Evolutionary conservation across 805 yeast genomes (phyloP).

Genomic region (Wickerhamiella spandovensis): DNA sequence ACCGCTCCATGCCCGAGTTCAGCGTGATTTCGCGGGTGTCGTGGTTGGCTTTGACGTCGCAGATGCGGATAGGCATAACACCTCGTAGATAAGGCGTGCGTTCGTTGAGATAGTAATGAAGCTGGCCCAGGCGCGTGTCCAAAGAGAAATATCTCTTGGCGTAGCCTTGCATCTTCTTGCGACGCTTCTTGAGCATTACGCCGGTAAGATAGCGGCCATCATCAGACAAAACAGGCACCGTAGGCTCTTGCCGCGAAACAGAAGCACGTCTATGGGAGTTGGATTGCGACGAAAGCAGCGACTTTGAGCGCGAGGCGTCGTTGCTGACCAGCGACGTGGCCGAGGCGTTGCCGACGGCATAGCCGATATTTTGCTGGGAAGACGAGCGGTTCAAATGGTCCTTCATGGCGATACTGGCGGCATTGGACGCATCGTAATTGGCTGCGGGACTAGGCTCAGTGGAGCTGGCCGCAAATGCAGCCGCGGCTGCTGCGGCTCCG

Average conservation of each 20-base stretch:
- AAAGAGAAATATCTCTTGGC: constrained; percentile 73
- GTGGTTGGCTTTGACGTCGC: constrained; percentile 70
- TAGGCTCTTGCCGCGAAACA: background rate
- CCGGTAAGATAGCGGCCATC: constrained; percentile 51
- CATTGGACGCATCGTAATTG: background rate
- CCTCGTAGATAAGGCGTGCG: constrained; percentile 70
- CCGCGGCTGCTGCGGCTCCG: background rate
- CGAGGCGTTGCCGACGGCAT: background rate
- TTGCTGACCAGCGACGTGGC: background rate
- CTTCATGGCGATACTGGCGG: background rate
- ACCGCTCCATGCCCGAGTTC: constrained; percentile 90
- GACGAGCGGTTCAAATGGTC: background rate
- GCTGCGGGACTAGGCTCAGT: background rate
- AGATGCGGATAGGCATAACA: constrained; percentile 72
- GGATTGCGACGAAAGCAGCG: background rate
- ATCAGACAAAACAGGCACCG: background rate
- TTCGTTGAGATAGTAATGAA: constrained; percentile 65
- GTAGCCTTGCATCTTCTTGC: constrained; percentile 77
- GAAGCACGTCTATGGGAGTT: constrained; percentile 9
- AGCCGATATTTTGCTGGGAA: background rate
- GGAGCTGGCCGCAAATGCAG: background rate
- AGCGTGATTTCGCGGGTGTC: constrained; percentile 56
- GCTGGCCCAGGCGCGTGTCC: constrained; percentile 67
- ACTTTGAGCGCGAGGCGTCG: background rate
- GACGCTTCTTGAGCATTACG: constrained; percentile 59